Conservation (phyloP, 116 monocot genomes). For the Trichopus zeylanicus region DNA sequence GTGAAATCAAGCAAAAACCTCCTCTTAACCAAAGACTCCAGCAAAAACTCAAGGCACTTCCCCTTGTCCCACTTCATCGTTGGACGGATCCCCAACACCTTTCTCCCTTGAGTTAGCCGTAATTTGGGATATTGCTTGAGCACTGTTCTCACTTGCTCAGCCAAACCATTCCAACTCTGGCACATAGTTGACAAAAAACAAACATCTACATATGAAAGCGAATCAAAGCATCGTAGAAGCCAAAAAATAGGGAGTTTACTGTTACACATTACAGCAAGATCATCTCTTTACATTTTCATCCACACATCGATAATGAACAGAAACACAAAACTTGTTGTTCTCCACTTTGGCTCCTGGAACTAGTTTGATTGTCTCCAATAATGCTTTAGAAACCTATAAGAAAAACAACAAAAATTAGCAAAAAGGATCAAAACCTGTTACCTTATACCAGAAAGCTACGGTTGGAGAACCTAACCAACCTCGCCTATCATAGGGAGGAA, state of each 20-base stretch:
- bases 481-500: slow-evolving; percentile 33
- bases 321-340: slow-evolving; percentile 65
- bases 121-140: slow-evolving; percentile 29
- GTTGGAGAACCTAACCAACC: too few relatives aligned
- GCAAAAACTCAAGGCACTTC: slow-evolving; percentile 68
- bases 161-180: slow-evolving; percentile 34
- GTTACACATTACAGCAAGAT: background rate
- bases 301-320: slow-evolving; percentile 66
- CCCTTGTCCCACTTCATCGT: slow-evolving; percentile 86
- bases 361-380: slow-evolving; percentile 31
- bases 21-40: slow-evolving; percentile 54
- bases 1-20: background rate
- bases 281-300: slow-evolving; percentile 57
- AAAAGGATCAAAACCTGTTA: too few relatives aligned
- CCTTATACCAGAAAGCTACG: too few relatives aligned
- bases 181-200: background rate
- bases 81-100: slow-evolving; percentile 79
- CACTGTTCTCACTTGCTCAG: slow-evolving; percentile 35
- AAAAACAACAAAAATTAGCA: background rate
- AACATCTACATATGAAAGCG: background rate
- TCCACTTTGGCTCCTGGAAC: slow-evolving; percentile 47
- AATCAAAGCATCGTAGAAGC: background rate
- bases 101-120: slow-evolving; percentile 40
- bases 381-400: slow-evolving; percentile 30
- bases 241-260: background rate